Evolutionary conservation across 768 basidiomycete genomes (phyloP).

Genomic region (Trametes coccinea): DNA sequence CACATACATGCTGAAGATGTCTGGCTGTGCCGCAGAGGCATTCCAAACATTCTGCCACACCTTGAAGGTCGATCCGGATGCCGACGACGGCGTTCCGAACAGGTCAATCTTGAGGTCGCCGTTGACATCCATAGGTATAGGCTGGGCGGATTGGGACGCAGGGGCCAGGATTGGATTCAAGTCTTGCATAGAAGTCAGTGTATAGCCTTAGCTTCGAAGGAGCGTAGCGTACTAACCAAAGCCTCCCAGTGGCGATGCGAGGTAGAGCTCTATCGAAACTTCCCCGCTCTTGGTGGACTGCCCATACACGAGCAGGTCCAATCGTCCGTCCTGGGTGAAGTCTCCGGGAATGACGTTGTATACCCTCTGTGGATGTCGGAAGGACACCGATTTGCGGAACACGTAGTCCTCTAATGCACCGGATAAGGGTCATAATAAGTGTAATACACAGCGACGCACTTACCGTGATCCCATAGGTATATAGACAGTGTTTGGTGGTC

Average conservation of each 20-base stretch:
- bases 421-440: not conserved
- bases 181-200: conserved; percentile 21
- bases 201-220: not conserved
- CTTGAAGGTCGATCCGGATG: conserved; percentile 42
- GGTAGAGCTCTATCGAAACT: conserved; percentile 71
- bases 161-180: conserved; percentile 50
- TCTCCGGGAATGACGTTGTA: conserved; percentile 91
- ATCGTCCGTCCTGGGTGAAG: conserved; percentile 87
- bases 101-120: conserved; percentile 91
- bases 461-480: conserved; percentile 83
- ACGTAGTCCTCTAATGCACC: conserved; percentile 51
- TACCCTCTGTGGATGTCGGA: conserved; percentile 58
- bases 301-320: conserved; percentile 90
- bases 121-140: conserved; percentile 82
- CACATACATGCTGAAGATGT: conserved; percentile 65
- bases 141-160: conserved; percentile 71
- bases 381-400: conserved; percentile 50
- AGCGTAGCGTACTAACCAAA: conserved; percentile 52
- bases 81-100: conserved; percentile 59
- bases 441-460: conserved; percentile 18
- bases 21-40: conserved; percentile 47
- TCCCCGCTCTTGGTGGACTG: conserved; percentile 48
- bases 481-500: conserved; percentile 78
- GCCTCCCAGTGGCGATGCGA: conserved; percentile 58
- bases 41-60: conserved; percentile 87